phyloP scores from a whole-genome alignment of 306 rosid genomes.

The Geum urbanum region DNA sequence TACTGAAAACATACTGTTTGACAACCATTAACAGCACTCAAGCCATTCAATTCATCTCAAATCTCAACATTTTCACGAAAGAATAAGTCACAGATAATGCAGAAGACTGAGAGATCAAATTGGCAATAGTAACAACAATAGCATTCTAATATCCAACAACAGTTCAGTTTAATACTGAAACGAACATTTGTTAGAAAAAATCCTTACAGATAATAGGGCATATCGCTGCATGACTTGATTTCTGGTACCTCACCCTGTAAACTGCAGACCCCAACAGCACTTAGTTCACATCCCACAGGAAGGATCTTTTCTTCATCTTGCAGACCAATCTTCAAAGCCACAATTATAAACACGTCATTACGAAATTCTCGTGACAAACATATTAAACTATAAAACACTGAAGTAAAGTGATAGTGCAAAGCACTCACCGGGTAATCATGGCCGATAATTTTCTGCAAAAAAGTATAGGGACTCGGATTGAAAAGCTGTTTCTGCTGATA shows the following conservation, averaged over 20 bases:
- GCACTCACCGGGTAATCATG: slow-evolving; percentile 74
- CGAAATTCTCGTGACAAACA: not conserved
- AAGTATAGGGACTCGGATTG: slow-evolving; percentile 58
- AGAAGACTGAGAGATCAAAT: not conserved
- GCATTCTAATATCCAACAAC: not conserved
- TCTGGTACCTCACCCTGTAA: slow-evolving; percentile 55
- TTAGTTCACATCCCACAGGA: slow-evolving; percentile 71
- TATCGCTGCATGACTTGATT: slow-evolving; percentile 73
- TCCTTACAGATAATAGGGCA: slow-evolving; percentile 85
- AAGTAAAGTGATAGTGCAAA: not conserved
- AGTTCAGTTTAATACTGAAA: not conserved
- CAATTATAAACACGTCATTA: slow-evolving; percentile 13
- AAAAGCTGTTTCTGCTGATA: slow-evolving; percentile 74
- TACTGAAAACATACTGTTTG: not conserved
- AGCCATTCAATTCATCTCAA: not conserved
- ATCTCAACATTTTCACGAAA: not conserved
- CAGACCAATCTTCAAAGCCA: slow-evolving; percentile 63
- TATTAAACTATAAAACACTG: slow-evolving; percentile 6
- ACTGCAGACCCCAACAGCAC: slow-evolving; percentile 74
- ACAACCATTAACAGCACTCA: not conserved
- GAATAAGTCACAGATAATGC: not conserved
- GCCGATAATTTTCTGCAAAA: slow-evolving; percentile 74
- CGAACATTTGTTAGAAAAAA: slow-evolving; percentile 6
- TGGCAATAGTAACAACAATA: not conserved
- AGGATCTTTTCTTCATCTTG: slow-evolving; percentile 92